Evolutionary conservation across 2,329 filamentous ascomycete species (phyloP).

Genomic region (Graphilbum ipis-grandicollis): DNA sequence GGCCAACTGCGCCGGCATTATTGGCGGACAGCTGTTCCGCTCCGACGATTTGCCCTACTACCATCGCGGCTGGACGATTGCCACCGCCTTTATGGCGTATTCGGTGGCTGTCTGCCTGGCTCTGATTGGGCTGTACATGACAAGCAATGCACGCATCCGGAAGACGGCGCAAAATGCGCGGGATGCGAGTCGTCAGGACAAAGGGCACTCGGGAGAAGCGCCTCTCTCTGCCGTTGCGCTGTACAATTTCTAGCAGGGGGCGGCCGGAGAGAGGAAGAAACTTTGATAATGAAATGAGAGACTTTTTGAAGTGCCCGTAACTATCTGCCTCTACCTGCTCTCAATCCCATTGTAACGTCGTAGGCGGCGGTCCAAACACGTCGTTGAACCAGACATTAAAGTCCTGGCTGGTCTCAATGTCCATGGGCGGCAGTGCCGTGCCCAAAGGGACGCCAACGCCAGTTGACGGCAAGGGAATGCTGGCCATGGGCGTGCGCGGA

Average conservation of each 20-base stretch:
- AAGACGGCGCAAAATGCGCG: not conserved
- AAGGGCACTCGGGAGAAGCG: not conserved
- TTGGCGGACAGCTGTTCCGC: conserved; percentile 42
- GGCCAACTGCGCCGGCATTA: conserved; percentile 43
- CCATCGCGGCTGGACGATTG: conserved; percentile 22
- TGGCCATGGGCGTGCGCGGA: no score
- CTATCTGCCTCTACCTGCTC: no score
- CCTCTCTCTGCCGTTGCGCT: no score
- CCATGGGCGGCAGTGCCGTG: not conserved
- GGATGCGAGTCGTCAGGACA: not conserved
- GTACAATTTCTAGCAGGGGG: no score
- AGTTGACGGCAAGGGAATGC: no score
- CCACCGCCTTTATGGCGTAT: conserved; percentile 5
- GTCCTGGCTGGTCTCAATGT: not conserved
- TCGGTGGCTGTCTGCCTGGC: not conserved
- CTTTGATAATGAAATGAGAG: no score
- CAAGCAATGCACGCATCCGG: conserved; percentile 1
- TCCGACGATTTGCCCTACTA: conserved; percentile 32
- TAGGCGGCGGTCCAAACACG: conserved; percentile 5
- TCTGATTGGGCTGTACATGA: not conserved
- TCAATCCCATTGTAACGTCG: no score
- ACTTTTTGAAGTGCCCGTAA: no score
- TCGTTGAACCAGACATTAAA: conserved; percentile 4
- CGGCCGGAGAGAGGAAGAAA: no score
- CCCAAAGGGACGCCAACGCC: no score